Conservation (phyloP, 2,329 filamentous ascomycete genomes). For the Lithohypha guttulata region DNA sequence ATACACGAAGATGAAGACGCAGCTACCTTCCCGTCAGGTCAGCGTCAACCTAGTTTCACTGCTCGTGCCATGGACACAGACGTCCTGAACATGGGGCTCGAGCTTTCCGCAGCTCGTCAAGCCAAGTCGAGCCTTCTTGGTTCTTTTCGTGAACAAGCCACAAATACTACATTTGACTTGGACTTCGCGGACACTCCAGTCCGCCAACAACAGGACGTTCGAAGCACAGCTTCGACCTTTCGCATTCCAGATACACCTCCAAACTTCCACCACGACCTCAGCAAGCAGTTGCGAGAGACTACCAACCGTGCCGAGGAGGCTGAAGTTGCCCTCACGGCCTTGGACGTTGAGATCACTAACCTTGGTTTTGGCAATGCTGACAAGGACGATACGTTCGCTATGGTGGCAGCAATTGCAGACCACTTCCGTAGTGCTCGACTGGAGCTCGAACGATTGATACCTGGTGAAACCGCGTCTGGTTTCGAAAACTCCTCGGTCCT, state of each 20-base stretch:
- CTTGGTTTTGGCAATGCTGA: constrained; percentile 31
- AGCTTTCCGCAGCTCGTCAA: constrained; percentile 30
- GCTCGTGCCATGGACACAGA: constrained; percentile 21
- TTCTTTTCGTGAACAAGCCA: constrained; percentile 27
- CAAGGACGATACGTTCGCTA: constrained; percentile 20
- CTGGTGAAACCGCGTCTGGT: constrained; percentile 33
- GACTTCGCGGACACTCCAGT: constrained; percentile 21
- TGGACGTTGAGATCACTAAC: constrained; percentile 28
- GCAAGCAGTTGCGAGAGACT: constrained; percentile 28
- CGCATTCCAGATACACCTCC: constrained; percentile 28
- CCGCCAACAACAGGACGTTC: constrained; percentile 11
- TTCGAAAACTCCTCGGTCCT: constrained; percentile 31
- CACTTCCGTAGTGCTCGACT: constrained; percentile 35
- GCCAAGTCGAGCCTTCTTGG: constrained; percentile 33
- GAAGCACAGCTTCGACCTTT: constrained; percentile 10
- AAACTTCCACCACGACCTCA: constrained; percentile 29
- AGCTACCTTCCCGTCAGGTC: constrained; percentile 17
- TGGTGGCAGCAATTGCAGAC: constrained; percentile 28
- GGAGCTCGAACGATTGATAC: constrained; percentile 33
- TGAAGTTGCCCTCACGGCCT: constrained; percentile 26
- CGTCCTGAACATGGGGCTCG: constrained; percentile 24
- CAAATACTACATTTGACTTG: constrained; percentile 15
- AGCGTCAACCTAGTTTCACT: constrained; percentile 11
- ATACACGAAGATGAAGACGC: constrained; percentile 20
- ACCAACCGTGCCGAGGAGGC: constrained; percentile 31